Base-by-base conservation (phyloP, 345 rosid species). In the Corchorus capsularis region DNA sequence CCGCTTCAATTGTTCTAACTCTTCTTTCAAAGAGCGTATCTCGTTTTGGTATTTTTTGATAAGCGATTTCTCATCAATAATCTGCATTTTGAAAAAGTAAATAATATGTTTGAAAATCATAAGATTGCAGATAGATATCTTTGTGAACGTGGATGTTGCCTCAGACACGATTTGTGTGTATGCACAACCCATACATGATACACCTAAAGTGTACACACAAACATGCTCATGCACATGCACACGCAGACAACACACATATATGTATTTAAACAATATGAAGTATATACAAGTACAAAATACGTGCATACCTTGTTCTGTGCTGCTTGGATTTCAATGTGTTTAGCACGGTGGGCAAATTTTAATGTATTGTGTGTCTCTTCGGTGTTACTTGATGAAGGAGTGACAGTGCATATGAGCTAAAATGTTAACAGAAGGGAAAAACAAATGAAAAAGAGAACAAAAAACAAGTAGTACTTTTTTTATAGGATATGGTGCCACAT, bases 301-400 rank as follows among this genome's bases (percentile, higher is more conserved):
- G 9, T 35, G 43, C 69, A 53, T 69, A 93, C 99, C 98, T 91
- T 96, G 85, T 96, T 96, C 75, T 89, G 97, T 75, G 92, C 87
- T 45, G 97, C 97, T 86, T 86, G 97, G 80, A 96, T 92, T 86
- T 96, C 99, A 83, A 96, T 96, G 79, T 96, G 99, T 75, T 96
- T 96, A 72, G 97, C 93, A 82, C 97, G 99, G 81, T 94, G 99
- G 54, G 99, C 99, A 83, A 96, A 96, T 85, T 96, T 96, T 81
- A 96, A 81, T 50, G 99, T 96, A 85, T 96, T 96, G 75, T 96
- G 98, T 43, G 99, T 93, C 89, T 96, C 99, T 84, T 96, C 99
- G 3, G 93, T 88, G 85, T 84, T 96, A 84, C 98, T 93, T 69
- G 95, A 92, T 55, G 99, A 90, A 74, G 99, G 99, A 79, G 99